These are phyloP conservation scores for Microdochium trichocladiopsis DNA, from an alignment of 2,329 filamentous ascomycete genomes.

Conservation along the genomic window DNA sequence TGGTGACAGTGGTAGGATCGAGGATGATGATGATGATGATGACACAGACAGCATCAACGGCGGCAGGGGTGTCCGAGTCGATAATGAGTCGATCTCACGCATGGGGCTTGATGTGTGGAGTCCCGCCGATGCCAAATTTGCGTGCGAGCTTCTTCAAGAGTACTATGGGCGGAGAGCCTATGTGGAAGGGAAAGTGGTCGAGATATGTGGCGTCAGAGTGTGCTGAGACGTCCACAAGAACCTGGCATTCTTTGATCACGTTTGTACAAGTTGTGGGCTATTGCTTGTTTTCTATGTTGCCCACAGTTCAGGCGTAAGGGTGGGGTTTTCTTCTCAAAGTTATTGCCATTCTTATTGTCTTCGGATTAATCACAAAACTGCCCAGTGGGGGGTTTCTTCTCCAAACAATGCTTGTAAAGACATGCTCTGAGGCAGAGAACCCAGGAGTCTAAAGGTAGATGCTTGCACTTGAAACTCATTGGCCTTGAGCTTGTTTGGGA, in stretches of 20 bases:
- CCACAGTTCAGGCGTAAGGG: background rate
- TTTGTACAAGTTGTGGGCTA: background rate
- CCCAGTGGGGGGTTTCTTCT: too few species aligned
- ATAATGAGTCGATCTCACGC: conserved; percentile 55
- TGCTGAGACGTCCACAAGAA: conserved; percentile 37
- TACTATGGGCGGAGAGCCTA: conserved; percentile 61
- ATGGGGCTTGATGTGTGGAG: conserved; percentile 81
- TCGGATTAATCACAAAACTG: too few species aligned
- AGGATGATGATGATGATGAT: conserved; percentile 33
- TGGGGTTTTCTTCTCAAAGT: conserved; percentile 1
- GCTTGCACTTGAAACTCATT: too few species aligned
- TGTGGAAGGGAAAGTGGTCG: conserved; percentile 62
- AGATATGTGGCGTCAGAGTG: conserved; percentile 67
- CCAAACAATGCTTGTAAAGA: too few species aligned
- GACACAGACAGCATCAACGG: conserved; percentile 20
- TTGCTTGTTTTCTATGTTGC: background rate
- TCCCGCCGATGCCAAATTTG: conserved; percentile 60
- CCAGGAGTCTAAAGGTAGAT: too few species aligned
- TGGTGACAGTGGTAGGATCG: conserved; percentile 17
- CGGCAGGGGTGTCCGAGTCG: conserved; percentile 43
- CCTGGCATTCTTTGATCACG: background rate
- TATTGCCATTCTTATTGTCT: too few species aligned
- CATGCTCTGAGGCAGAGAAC: too few species aligned
- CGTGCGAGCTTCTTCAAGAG: conserved; percentile 50
- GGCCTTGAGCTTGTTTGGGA: too few species aligned